Percentiles rank a stretch among this genome's conserved stretches.
These are phyloP conservation scores for Bromus sterilis DNA, from an alignment of 176 grass and related monocot species.

Conservation along the genomic window DNA sequence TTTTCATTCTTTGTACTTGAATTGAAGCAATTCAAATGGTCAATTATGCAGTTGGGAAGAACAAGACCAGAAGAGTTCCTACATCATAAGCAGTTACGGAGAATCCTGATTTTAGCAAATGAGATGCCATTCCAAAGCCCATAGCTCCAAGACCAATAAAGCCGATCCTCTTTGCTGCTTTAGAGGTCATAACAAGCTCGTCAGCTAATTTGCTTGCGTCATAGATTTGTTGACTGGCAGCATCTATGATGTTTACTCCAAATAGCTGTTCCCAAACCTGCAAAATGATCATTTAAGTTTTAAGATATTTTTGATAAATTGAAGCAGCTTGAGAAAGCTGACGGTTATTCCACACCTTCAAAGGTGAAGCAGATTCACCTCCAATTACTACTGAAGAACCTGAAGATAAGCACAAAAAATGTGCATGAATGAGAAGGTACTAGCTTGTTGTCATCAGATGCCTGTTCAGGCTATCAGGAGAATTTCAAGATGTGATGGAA, in stretches of 20 bases:
- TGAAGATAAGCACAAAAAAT: slow-evolving; percentile 33
- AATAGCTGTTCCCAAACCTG: slow-evolving; percentile 82
- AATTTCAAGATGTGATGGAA: background rate
- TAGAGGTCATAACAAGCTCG: slow-evolving; percentile 49
- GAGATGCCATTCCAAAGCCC: slow-evolving; percentile 95
- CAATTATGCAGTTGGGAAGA: slow-evolving; percentile 1
- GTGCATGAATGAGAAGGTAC: slow-evolving; percentile 13
- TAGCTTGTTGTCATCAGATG: background rate
- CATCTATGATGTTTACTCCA: slow-evolving; percentile 79
- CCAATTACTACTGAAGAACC: slow-evolving; percentile 51
- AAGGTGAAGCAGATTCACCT: slow-evolving; percentile 41
- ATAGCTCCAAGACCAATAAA: slow-evolving; percentile 99
- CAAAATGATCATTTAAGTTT: slow-evolving; percentile 17
- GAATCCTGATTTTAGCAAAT: slow-evolving; percentile 92
- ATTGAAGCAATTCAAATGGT: background rate
- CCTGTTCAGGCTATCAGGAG: background rate
- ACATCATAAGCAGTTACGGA: slow-evolving; percentile 84
- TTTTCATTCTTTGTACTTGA: slow-evolving; percentile 17
- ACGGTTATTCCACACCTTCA: slow-evolving; percentile 55
- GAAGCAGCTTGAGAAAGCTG: slow-evolving; percentile 19
- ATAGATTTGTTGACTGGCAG: slow-evolving; percentile 63
- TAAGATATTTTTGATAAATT: slow-evolving; percentile 8
- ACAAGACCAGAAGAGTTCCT: slow-evolving; percentile 29
- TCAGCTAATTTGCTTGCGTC: slow-evolving; percentile 60
- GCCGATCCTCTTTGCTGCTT: slow-evolving; percentile 65